phyloP scores from a whole-genome alignment of 2,329 filamentous ascomycete genomes.

The Microascus cirrosus region DNA sequence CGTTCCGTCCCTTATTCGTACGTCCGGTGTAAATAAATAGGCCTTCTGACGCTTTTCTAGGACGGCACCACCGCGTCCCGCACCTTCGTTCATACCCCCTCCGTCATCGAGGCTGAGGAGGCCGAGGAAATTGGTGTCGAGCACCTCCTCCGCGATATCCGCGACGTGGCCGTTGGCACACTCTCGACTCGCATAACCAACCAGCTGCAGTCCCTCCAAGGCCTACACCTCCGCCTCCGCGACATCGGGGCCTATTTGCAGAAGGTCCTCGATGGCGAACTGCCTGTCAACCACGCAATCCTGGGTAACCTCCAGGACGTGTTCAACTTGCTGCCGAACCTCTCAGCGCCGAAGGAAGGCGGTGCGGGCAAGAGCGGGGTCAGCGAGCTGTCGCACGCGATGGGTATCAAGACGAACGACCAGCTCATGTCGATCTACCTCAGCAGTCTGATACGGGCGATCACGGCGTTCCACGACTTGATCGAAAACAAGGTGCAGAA shows the following conservation, averaged over 20 bases:
- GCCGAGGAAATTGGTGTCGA: conserved; percentile 98
- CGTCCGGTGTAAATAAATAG: background rate
- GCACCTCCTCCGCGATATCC: conserved; percentile 93
- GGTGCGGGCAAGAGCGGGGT: conserved; percentile 36
- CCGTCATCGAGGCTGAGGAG: conserved; percentile 96
- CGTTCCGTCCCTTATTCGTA: background rate
- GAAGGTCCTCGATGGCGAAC: conserved; percentile 84
- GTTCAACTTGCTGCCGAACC: conserved; percentile 95
- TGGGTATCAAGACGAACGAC: conserved; percentile 99
- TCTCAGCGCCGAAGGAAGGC: conserved; percentile 65
- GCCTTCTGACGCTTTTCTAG: conserved; percentile 30
- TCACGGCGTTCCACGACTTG: conserved; percentile 96
- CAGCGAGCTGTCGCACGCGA: conserved; percentile 83
- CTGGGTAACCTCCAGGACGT: conserved; percentile 98
- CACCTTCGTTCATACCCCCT: conserved; percentile 97
- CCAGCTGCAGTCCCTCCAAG: conserved; percentile 94
- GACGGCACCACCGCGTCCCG: conserved; percentile 94
- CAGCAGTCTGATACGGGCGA: conserved; percentile 90
- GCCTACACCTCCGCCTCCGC: conserved; percentile 83
- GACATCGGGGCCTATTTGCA: conserved; percentile 94
- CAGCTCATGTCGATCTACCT: conserved; percentile 98
- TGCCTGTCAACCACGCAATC: conserved; percentile 95
- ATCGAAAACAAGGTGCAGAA: conserved; percentile 99
- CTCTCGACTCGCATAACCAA: conserved; percentile 94
- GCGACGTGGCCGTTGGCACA: conserved; percentile 93